Conservation (phyloP, 2,329 filamentous ascomycete genomes). For the Hypocrella siamensis region DNA sequence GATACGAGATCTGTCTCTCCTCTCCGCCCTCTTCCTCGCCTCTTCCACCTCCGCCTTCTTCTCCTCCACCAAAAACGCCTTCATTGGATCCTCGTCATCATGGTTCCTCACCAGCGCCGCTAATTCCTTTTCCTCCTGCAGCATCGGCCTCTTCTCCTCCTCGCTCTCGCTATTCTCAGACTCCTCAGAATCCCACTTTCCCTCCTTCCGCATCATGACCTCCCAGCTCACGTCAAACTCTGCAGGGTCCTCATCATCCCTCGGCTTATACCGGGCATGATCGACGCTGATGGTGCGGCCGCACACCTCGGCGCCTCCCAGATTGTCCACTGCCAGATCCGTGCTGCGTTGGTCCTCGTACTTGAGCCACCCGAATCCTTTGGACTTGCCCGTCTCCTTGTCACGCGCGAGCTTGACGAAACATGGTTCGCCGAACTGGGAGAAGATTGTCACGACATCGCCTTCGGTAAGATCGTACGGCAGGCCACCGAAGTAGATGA, state of each 20-base stretch:
- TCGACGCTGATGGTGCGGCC: conserved; percentile 76
- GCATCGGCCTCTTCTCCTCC: conserved; percentile 40
- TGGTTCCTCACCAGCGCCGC: conserved; percentile 60
- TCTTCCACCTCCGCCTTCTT: conserved; percentile 78
- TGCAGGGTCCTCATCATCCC: conserved; percentile 58
- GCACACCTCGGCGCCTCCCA: conserved; percentile 71
- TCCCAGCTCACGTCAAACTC: conserved; percentile 44
- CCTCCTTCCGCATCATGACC: conserved; percentile 39
- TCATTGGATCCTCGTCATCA: conserved; percentile 97
- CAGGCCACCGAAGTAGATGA: conserved; percentile 88
- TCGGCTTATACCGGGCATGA: conserved; percentile 79
- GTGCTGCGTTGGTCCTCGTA: conserved; percentile 97
- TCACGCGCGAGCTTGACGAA: conserved; percentile 87
- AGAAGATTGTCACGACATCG: conserved; percentile 92
- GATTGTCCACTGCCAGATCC: conserved; percentile 89
- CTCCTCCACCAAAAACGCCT: conserved; percentile 72
- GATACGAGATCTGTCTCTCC: too few species aligned
- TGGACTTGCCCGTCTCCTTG: conserved; percentile 89
- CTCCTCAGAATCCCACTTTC: conserved; percentile 25
- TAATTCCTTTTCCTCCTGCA: conserved; percentile 73
- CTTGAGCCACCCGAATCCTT: conserved; percentile 90
- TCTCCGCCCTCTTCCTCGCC: conserved; percentile 39
- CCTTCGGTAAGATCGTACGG: conserved; percentile 89
- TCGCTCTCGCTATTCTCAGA: conserved; percentile 31
- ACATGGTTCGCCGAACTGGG: conserved; percentile 88